phyloP scores from a whole-genome alignment of 148 eudicot species.

The Chenopodium formosanum region DNA sequence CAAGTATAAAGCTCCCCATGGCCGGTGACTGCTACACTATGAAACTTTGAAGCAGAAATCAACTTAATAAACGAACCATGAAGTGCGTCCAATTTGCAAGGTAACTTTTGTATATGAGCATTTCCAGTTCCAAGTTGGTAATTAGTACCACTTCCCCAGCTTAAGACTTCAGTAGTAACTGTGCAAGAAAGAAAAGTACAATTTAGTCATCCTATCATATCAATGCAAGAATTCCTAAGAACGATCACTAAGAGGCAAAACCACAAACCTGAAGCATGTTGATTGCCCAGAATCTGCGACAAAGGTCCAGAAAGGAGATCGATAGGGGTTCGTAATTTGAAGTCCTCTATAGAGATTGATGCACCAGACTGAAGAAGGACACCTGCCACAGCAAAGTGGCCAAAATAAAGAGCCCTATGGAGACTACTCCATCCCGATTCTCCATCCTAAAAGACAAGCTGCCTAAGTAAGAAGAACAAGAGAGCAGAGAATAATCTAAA shows the following conservation, averaged over 20 bases:
- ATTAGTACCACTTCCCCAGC: conserved; percentile 99
- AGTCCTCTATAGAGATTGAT: conserved; percentile 71
- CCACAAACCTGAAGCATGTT: conserved; percentile 52
- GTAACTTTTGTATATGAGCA: conserved; percentile 89
- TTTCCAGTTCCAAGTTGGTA: conserved; percentile 99
- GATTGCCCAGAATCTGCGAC: conserved; percentile 55
- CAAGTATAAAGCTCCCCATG: conserved; percentile 91
- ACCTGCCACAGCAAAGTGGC: conserved; percentile 93
- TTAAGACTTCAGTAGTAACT: conserved; percentile 88
- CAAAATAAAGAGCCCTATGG: conserved; percentile 93
- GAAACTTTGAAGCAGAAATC: conserved; percentile 89
- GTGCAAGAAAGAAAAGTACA: conserved; percentile 7
- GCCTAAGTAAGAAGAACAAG: neutral
- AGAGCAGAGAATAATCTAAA: conserved; percentile 5
- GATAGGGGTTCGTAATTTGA: conserved; percentile 76
- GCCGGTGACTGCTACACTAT: conserved; percentile 86
- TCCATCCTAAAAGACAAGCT: conserved; percentile 67
- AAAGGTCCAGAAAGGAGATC: conserved; percentile 97
- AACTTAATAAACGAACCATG: conserved; percentile 72
- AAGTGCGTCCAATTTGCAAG: conserved; percentile 91
- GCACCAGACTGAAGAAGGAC: conserved; percentile 82
- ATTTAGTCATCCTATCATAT: conserved; percentile 6
- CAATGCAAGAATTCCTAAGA: conserved; percentile 5
- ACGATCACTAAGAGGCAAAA: neutral
- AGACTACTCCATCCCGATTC: conserved; percentile 99